Evolutionary conservation across 1,284 basidiomycete genomes (phyloP).

Genomic region (Apiotrichum gracile): DNA sequence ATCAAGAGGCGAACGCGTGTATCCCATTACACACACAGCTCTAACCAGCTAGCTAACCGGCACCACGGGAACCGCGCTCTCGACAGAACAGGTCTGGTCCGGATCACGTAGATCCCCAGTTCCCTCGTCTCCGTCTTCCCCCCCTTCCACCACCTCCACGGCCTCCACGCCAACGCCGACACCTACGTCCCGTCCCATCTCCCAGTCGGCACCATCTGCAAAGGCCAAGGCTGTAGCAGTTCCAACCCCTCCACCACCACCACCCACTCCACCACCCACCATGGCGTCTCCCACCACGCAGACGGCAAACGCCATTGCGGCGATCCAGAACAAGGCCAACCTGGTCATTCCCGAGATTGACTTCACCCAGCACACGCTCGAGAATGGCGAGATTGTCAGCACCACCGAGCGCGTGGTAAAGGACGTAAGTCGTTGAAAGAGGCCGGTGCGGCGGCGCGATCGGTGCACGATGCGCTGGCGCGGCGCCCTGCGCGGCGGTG

Average conservation of each 20-base stretch:
- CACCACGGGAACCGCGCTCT: neutral
- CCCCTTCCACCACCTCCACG: neutral
- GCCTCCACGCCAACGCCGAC: neutral
- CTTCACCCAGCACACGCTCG: slow-evolving; percentile 81
- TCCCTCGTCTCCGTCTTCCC: neutral
- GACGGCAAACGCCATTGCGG: slow-evolving; percentile 43
- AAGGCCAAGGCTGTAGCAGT: neutral
- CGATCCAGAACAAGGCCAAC: slow-evolving; percentile 38
- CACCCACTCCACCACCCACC: neutral
- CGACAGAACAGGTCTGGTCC: neutral
- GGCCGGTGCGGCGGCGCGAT: neutral
- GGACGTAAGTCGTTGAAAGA: slow-evolving; percentile 40
- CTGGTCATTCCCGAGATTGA: slow-evolving; percentile 65
- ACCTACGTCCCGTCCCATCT: neutral
- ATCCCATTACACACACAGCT: neutral
- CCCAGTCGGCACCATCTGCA: neutral
- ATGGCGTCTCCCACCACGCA: slow-evolving; percentile 41
- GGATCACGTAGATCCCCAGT: neutral
- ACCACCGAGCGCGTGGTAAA: slow-evolving; percentile 49
- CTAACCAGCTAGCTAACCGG: neutral
- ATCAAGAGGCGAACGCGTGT: neutral
- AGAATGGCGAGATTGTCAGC: slow-evolving; percentile 77
- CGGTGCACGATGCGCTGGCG: neutral
- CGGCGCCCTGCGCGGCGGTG: neutral
- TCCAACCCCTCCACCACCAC: neutral